Percentiles rank a stretch among this genome's conserved stretches.
Conservation (phyloP, 2,329 filamentous ascomycete genomes). For the Colletotrichum spaethianum region DNA sequence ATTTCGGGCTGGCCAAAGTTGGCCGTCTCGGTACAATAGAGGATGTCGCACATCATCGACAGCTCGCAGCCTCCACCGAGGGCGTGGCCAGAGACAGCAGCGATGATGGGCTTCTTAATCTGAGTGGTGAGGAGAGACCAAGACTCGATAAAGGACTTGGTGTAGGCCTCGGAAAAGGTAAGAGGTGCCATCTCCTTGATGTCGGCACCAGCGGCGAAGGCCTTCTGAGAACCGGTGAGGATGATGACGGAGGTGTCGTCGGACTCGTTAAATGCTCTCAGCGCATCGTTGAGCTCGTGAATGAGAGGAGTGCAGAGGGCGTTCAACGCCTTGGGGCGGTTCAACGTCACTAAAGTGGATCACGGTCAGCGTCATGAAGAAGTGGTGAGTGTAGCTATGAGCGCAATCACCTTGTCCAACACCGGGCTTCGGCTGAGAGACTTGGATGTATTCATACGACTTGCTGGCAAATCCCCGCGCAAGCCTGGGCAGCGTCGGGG, state of each 20-base stretch:
- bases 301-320: slow-evolving; percentile 94
- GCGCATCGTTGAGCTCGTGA: slow-evolving; percentile 86
- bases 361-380: slow-evolving; percentile 22
- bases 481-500: slow-evolving; percentile 69
- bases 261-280: slow-evolving; percentile 78
- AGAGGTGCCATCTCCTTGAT: slow-evolving; percentile 99
- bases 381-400: slow-evolving; percentile 30
- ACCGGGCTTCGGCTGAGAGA: slow-evolving; percentile 87
- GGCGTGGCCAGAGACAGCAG: slow-evolving; percentile 94
- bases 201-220: slow-evolving; percentile 95
- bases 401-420: slow-evolving; percentile 83
- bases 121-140: slow-evolving; percentile 90
- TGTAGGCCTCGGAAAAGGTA: slow-evolving; percentile 90
- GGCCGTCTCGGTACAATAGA: slow-evolving; percentile 89
- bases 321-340: slow-evolving; percentile 96
- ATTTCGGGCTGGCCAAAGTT: slow-evolving; percentile 98
- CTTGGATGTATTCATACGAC: slow-evolving; percentile 85
- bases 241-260: slow-evolving; percentile 82
- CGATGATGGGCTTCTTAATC: slow-evolving; percentile 94
- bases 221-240: slow-evolving; percentile 89
- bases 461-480: slow-evolving; percentile 66
- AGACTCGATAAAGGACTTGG: slow-evolving; percentile 90
- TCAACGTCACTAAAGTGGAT: slow-evolving; percentile 80
- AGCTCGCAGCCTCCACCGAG: slow-evolving; percentile 96
- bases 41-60: slow-evolving; percentile 96